phyloP scores from a whole-genome alignment of 805 yeast species.

The Yarrowia phangngaensis region DNA sequence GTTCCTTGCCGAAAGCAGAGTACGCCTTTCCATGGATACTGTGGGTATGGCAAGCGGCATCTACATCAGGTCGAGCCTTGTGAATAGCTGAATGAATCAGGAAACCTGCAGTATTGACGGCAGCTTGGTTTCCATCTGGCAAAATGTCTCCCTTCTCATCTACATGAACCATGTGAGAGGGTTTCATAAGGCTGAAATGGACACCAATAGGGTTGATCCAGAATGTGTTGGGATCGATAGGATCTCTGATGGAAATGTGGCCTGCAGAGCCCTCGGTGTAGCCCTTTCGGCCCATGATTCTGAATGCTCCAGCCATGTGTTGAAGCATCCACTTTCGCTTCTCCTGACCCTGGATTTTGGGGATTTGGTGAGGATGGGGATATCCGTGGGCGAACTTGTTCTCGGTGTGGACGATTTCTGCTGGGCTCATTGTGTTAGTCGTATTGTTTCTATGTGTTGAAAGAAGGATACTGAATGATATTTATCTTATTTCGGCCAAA shows the following conservation, averaged over 20 bases:
- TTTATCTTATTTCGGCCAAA: too few relatives aligned
- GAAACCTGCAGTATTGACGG: slow-evolving; percentile 67
- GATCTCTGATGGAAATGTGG: slow-evolving; percentile 81
- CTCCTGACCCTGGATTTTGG: slow-evolving; percentile 49
- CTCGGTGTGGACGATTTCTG: slow-evolving; percentile 15
- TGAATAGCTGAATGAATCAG: slow-evolving; percentile 66
- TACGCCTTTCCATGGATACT: slow-evolving; percentile 62
- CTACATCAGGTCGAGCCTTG: slow-evolving; percentile 63
- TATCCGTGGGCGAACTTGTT: slow-evolving; percentile 25
- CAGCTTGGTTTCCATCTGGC: slow-evolving; percentile 53
- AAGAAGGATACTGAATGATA: too few relatives aligned
- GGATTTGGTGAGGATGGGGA: slow-evolving; percentile 47
- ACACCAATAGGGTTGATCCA: slow-evolving; percentile 89
- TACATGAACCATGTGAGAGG: slow-evolving; percentile 58
- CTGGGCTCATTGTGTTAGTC: slow-evolving; percentile 20
- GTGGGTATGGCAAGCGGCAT: slow-evolving; percentile 71
- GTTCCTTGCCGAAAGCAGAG: slow-evolving; percentile 58
- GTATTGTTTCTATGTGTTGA: background rate
- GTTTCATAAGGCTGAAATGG: slow-evolving; percentile 62
- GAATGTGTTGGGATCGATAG: slow-evolving; percentile 71
- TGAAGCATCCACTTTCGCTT: slow-evolving; percentile 52
- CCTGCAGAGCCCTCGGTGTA: slow-evolving; percentile 79
- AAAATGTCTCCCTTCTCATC: slow-evolving; percentile 61
- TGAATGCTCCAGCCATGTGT: slow-evolving; percentile 83
- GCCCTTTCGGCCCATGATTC: slow-evolving; percentile 75